Evolutionary conservation across 2,329 filamentous ascomycete genomes (phyloP).

Genomic region (Trichoderma atroviride): DNA sequence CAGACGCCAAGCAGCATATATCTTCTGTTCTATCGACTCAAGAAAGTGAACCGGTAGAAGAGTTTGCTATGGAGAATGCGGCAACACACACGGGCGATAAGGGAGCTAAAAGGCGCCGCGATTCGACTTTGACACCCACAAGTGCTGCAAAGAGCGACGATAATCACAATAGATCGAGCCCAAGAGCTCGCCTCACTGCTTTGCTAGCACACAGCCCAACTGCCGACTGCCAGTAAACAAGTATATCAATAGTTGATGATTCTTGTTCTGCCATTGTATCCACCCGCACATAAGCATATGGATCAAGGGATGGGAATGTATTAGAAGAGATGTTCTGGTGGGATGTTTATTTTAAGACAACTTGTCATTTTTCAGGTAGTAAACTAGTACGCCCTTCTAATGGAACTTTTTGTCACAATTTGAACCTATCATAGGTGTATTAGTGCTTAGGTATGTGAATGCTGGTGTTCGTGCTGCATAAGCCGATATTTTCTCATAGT

Average conservation of each 20-base stretch:
- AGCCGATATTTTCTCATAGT: neutral
- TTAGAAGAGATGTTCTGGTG: neutral
- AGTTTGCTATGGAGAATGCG: constrained; percentile 15
- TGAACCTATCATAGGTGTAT: neutral
- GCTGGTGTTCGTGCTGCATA: neutral
- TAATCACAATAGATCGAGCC: constrained; percentile 43
- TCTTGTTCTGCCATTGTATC: neutral
- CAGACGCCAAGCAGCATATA: neutral
- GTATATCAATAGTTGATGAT: neutral
- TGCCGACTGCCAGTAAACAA: neutral
- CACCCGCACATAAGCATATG: neutral
- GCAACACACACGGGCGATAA: constrained; percentile 36
- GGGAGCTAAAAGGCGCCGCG: constrained; percentile 49
- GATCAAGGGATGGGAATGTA: neutral
- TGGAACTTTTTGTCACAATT: neutral
- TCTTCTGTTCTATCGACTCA: neutral
- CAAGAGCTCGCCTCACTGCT: constrained; percentile 32
- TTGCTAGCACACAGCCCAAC: constrained; percentile 26
- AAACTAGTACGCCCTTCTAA: neutral
- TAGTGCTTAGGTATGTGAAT: neutral
- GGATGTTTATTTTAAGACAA: neutral
- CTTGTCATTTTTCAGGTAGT: neutral
- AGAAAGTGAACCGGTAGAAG: constrained; percentile 14
- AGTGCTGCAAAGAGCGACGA: constrained; percentile 53
- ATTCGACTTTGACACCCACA: constrained; percentile 51